These are phyloP conservation scores for Hibiscus mutabilis DNA, from an alignment of 345 rosid genomes.

Conservation along the genomic window DNA sequence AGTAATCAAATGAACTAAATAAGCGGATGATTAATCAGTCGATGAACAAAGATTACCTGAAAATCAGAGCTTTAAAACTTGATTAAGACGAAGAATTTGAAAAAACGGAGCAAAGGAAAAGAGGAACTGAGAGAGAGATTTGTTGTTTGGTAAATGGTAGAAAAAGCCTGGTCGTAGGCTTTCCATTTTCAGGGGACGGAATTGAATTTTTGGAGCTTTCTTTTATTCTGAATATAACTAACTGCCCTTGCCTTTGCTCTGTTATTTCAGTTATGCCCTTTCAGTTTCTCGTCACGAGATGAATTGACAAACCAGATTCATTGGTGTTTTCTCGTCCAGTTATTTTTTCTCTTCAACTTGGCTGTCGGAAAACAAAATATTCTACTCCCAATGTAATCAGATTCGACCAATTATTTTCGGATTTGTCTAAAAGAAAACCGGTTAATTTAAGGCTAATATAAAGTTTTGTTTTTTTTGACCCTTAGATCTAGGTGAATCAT, in stretches of 20 bases:
- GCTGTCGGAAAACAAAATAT: no score
- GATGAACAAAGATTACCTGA: slow-evolving; percentile 24
- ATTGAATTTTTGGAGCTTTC: slow-evolving; percentile 24
- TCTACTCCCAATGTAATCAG: no score
- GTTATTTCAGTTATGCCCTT: slow-evolving; percentile 21
- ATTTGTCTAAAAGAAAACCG: no score
- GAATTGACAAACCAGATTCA: no score
- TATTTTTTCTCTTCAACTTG: no score
- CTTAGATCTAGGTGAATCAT: no score
- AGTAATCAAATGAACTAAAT: slow-evolving; percentile 7
- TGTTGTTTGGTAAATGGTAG: not conserved
- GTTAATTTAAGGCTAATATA: no score
- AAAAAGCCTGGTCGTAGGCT: slow-evolving; percentile 20
- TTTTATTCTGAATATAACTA: not conserved
- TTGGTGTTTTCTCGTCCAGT: no score
- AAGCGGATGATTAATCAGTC: not conserved
- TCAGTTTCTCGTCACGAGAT: slow-evolving; percentile 4
- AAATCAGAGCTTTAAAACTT: not conserved
- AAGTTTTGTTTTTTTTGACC: no score
- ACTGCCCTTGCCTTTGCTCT: not conserved
- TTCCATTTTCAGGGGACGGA: slow-evolving; percentile 18
- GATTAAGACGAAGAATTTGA: slow-evolving; percentile 1
- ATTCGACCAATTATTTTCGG: no score
- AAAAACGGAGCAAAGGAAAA: not conserved
- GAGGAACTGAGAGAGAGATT: no score